Evolutionary conservation across 768 basidiomycete species (phyloP).

Genomic region (Neoboletus brunneissimus): DNA sequence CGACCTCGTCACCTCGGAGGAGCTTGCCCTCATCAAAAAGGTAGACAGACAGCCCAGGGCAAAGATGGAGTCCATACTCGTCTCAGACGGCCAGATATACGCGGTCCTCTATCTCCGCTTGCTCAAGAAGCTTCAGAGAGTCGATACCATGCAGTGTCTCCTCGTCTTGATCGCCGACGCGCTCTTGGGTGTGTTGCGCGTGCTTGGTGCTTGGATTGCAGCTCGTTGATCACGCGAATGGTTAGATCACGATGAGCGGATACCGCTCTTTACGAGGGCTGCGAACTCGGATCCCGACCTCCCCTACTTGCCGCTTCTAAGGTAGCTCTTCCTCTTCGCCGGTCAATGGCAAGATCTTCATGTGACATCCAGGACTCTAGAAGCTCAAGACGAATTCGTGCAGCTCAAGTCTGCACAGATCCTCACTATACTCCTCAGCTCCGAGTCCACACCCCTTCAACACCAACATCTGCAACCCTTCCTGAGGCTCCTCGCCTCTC

Average conservation of each 20-base stretch:
- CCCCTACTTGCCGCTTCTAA: conserved; percentile 75
- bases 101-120: conserved; percentile 87
- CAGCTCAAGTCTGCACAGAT: conserved; percentile 89
- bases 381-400: conserved; percentile 91
- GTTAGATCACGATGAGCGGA: conserved; percentile 84
- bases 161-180: conserved; percentile 89
- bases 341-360: conserved; percentile 3
- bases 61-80: conserved; percentile 71
- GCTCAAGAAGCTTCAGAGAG: conserved; percentile 79
- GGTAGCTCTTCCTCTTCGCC: conserved; percentile 40
- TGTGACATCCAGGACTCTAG: conserved; percentile 55
- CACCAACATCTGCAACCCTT: conserved; percentile 58
- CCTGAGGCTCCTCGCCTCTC: conserved; percentile 52
- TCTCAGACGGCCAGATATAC: conserved; percentile 81
- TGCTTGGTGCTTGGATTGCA: background rate
- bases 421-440: conserved; percentile 77
- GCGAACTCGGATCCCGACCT: conserved; percentile 69
- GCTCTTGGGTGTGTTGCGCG: conserved; percentile 58
- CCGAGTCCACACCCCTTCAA: conserved; percentile 48
- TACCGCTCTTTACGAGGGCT: conserved; percentile 67
- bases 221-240: background rate
- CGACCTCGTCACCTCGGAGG: conserved; percentile 82
- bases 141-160: conserved; percentile 85
- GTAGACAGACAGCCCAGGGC: conserved; percentile 78
- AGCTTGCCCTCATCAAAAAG: conserved; percentile 84